Percentiles rank a stretch among this genome's conserved stretches.
Evolutionary conservation across 192 early-diverging fungal species (phyloP).

Genomic region (Mortierella hygrophila): DNA sequence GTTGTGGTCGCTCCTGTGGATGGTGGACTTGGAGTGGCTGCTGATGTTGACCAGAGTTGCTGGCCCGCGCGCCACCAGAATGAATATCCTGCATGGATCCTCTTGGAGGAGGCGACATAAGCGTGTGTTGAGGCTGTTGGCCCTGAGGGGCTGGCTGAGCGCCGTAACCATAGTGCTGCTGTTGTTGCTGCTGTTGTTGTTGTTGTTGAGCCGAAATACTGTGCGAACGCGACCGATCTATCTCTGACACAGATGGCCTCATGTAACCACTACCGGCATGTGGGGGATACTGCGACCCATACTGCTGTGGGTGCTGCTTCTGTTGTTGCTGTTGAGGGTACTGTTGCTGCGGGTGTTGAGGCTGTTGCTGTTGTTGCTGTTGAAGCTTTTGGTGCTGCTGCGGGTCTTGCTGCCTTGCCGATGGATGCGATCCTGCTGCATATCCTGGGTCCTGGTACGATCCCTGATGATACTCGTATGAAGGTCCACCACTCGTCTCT

Average conservation of each 20-base stretch:
- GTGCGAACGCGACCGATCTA: constrained; percentile 24
- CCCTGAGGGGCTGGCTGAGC: constrained; percentile 19
- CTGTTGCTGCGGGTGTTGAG: constrained; percentile 8
- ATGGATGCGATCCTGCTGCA: constrained; percentile 8
- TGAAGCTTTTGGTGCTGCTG: not conserved
- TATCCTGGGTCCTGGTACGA: constrained; percentile 18
- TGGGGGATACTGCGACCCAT: constrained; percentile 29
- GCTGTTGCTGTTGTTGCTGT: not conserved
- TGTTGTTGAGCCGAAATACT: constrained; percentile 12
- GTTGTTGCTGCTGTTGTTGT: constrained; percentile 29
- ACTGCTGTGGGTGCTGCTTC: constrained; percentile 22
- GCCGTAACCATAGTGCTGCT: constrained; percentile 20
- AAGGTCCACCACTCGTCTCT: constrained; percentile 4
- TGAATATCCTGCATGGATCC: constrained; percentile 30
- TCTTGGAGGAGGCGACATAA: constrained; percentile 30
- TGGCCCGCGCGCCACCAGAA: constrained; percentile 5
- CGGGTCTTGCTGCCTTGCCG: constrained; percentile 10
- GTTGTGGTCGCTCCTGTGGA: constrained; percentile 11
- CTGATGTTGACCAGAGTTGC: constrained; percentile 2
- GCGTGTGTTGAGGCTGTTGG: constrained; percentile 15
- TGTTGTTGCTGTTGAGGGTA: constrained; percentile 28
- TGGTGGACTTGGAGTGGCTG: constrained; percentile 25
- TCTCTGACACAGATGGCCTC: constrained; percentile 14
- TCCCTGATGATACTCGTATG: constrained; percentile 32
- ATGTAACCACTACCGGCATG: constrained; percentile 20